These are phyloP conservation scores for Aspergillus niger DNA, from an alignment of 2,329 filamentous ascomycete genomes.

Conservation along the genomic window DNA sequence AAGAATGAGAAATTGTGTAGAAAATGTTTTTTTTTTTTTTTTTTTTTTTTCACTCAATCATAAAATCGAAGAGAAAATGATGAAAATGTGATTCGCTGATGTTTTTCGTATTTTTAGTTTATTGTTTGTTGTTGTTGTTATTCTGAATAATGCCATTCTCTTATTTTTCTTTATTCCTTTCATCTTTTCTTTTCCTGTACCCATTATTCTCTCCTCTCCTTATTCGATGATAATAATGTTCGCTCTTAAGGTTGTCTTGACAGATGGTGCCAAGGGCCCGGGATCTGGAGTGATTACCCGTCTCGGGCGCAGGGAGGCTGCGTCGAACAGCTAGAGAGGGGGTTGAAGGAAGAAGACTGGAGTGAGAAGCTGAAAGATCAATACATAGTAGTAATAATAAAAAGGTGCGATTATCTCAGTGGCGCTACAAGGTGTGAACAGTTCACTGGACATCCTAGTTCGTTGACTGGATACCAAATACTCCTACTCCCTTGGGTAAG, in stretches of 20 bases:
- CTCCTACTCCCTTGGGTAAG: background rate
- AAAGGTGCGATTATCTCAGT: conserved; percentile 7
- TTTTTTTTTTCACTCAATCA: too few species aligned
- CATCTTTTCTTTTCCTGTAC: conserved; percentile 1
- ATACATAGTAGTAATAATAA: background rate
- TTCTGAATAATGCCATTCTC: too few species aligned
- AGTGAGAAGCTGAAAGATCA: background rate
- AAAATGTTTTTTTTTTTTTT: too few species aligned
- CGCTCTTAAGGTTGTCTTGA: conserved; percentile 29
- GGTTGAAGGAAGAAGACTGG: background rate
- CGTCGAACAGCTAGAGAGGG: background rate
- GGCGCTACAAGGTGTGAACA: conserved; percentile 12
- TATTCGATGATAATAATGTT: conserved; percentile 5
- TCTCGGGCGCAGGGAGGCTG: conserved; percentile 11
- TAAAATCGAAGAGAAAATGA: too few species aligned
- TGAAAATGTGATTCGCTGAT: too few species aligned
- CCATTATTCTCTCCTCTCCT: background rate
- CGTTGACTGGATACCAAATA: too few species aligned
- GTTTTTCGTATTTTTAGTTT: too few species aligned
- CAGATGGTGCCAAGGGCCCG: conserved; percentile 30
- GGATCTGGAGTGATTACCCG: conserved; percentile 17
- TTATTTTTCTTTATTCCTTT: background rate
- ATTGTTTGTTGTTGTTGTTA: too few species aligned
- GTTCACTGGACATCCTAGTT: conserved; percentile 4
- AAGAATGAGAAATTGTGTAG: too few species aligned